phyloP scores from a whole-genome alignment of 148 eudicot genomes.

The Heliosperma pusillum region DNA sequence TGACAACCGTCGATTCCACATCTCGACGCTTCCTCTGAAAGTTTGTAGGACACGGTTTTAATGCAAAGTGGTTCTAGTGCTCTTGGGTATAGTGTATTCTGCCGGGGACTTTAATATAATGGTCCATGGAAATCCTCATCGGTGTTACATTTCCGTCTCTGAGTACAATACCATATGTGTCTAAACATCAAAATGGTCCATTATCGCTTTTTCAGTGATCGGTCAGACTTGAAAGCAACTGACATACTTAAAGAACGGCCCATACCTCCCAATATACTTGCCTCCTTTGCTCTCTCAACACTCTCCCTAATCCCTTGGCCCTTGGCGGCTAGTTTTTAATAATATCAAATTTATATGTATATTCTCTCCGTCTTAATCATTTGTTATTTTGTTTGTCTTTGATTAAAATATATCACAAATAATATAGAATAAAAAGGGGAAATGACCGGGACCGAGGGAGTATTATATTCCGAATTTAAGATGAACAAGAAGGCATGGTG shows the following conservation, averaged over 20 bases:
- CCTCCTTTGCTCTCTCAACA: too few relatives aligned
- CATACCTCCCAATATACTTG: too few relatives aligned
- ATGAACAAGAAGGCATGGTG: constrained; percentile 1
- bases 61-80: background rate
- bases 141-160: background rate
- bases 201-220: background rate
- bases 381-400: too few relatives aligned
- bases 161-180: background rate
- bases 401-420: too few relatives aligned
- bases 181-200: constrained; percentile 7
- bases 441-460: too few relatives aligned
- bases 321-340: too few relatives aligned
- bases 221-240: constrained; percentile 8
- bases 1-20: too few relatives aligned
- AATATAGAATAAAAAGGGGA: too few relatives aligned
- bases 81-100: background rate
- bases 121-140: background rate
- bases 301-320: too few relatives aligned
- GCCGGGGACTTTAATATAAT: background rate
- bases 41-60: background rate
- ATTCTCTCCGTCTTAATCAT: too few relatives aligned
- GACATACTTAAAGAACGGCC: background rate
- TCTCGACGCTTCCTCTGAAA: background rate
- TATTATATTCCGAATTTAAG: too few relatives aligned
- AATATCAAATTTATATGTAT: too few relatives aligned